Evolutionary conservation across 2,329 filamentous ascomycete genomes (phyloP), one percentile per base, ranked within the genome.

Genomic region (Nemania sp.): DNA sequence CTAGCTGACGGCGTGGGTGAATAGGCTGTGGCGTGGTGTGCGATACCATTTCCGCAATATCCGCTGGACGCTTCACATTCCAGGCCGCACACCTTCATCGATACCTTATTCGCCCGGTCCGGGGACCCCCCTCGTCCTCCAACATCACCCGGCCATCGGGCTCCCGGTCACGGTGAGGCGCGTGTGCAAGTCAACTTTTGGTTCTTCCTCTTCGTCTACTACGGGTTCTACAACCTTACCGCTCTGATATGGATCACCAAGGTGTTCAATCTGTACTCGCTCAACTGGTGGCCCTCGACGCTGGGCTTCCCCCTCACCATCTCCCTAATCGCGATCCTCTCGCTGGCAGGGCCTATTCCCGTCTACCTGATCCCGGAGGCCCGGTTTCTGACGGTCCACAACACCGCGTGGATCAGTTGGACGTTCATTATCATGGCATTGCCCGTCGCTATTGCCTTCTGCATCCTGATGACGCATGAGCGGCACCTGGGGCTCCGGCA

Each of bases 211-310:
- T 86, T 90, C 56, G 86, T 90, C 64, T 92, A 91, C 80, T 92
- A 92, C 77, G 88, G 88, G 64, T 86, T 90, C 72, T 92, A 92
- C 79, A 91, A 89, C 75, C 75, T 91, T 26, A 90, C 88, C 4
- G 89, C 89, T 2, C 79, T 92, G 72, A 86, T 90, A 68, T 92
- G 89, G 88, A 90, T 92, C 75, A 92, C 89, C 55, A 91, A 91
- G 75, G 85, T 91, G 5, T 92, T 92, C 77, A 92, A 92, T 73
- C 83, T 92, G 24, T 92, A 92, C 81, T 88, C 86, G 69, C 81
- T 92, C 64, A 92, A 92, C 79, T 92, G 89, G 89, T 92, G 89
- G 89, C 89, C 89, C 7, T 82, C 87, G 64, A 85, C 85, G 6
- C 80, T 91, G 6, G 89, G 89, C 0, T 91, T 91, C 69, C 88